A percentile compares a stretch with the other conserved stretches of the same genome.
Evolutionary conservation across 2,329 filamentous ascomycete species (phyloP).

Genomic region (Fusarium camptoceras): DNA sequence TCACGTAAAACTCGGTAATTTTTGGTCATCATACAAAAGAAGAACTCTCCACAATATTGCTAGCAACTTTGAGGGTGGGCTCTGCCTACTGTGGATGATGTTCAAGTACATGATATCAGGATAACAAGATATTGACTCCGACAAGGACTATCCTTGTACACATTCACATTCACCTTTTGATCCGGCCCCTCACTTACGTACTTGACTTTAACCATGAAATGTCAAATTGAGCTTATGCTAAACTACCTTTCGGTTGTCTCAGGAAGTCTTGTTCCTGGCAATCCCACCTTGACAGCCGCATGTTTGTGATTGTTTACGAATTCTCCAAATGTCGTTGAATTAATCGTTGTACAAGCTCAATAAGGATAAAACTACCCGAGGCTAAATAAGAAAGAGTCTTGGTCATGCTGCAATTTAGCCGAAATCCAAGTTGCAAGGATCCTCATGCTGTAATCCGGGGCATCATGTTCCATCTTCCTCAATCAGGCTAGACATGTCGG

Average conservation of each 20-base stretch:
- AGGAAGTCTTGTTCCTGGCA: neutral
- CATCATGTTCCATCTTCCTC: slow-evolving; percentile 2
- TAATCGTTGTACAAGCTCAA: neutral
- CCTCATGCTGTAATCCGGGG: neutral
- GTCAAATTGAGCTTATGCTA: neutral
- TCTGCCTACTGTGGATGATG: neutral
- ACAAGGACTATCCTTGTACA: neutral
- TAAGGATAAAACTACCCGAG: neutral
- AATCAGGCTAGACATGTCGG: slow-evolving; percentile 1
- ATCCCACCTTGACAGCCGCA: neutral
- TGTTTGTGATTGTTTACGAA: neutral
- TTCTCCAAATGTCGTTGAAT: neutral
- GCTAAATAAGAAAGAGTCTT: neutral
- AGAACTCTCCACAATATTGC: neutral
- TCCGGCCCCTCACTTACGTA: neutral
- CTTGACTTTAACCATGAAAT: neutral
- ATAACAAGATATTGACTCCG: neutral
- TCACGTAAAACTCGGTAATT: neutral
- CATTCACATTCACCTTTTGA: neutral
- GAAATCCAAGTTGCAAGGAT: slow-evolving; percentile 1
- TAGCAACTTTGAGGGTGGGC: neutral
- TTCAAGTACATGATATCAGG: neutral
- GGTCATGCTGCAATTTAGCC: neutral
- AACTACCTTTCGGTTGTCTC: neutral
- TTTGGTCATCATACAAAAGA: neutral